Evolutionary conservation across 148 eudicot species (phyloP).

Genomic region (Vaccinium myrtillus): DNA sequence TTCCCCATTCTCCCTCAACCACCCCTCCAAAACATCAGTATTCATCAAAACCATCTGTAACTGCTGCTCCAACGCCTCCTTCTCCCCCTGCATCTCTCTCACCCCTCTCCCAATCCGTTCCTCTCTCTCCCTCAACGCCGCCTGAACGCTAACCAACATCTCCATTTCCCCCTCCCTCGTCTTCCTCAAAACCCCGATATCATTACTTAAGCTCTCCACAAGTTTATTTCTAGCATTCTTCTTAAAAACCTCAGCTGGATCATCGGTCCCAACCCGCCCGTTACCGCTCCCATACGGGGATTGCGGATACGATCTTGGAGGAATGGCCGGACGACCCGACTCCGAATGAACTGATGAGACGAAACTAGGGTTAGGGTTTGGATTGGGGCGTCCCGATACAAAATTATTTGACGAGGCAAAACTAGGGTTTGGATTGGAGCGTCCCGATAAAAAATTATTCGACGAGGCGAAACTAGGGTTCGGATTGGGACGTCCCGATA

Average conservation of each 20-base stretch:
- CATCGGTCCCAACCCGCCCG: constrained; percentile 51
- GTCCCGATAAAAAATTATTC: not conserved
- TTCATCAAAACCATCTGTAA: constrained; percentile 83
- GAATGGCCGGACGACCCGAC: constrained; percentile 34
- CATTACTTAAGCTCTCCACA: constrained; percentile 64
- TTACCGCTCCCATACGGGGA: constrained; percentile 49
- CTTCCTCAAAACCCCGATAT: constrained; percentile 68
- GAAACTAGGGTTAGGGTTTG: constrained; percentile 10
- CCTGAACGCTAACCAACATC: constrained; percentile 63
- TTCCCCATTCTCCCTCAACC: constrained; percentile 83
- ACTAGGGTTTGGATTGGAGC: constrained; percentile 25
- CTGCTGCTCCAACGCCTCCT: constrained; percentile 79
- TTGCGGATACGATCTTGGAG: constrained; percentile 53
- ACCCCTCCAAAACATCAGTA: constrained; percentile 69
- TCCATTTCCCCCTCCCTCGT: constrained; percentile 82
- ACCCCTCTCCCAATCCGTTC: constrained; percentile 53
- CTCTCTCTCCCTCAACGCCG: constrained; percentile 59
- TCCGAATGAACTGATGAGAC: not conserved
- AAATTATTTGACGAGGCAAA: no score
- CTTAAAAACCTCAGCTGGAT: constrained; percentile 70
- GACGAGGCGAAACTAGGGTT: not conserved
- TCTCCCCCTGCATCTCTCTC: constrained; percentile 77
- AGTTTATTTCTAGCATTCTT: constrained; percentile 68
- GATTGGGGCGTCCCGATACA: no score
- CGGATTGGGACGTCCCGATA: not conserved